phyloP scores from a whole-genome alignment of 148 eudicot species.

The Chenopodium suecicum region DNA sequence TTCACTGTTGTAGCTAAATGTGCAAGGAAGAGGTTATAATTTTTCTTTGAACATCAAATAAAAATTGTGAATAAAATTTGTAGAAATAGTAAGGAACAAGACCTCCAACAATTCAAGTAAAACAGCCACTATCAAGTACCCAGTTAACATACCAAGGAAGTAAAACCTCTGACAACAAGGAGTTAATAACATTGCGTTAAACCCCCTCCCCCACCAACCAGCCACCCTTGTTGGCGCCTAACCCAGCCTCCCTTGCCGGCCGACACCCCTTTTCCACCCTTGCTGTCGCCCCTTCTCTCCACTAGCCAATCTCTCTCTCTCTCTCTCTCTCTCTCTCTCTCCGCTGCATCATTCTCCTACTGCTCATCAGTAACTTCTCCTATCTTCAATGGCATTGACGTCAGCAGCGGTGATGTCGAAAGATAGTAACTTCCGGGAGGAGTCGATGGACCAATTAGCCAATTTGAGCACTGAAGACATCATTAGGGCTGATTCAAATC shows the following conservation, averaged over 20 bases:
- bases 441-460: constrained; percentile 41
- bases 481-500: constrained; percentile 65
- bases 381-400: constrained; percentile 54
- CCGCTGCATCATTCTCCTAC: neutral
- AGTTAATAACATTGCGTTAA: no score
- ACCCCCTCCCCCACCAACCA: no score
- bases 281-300: neutral
- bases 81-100: neutral
- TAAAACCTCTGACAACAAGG: neutral
- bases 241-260: no score
- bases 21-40: no score
- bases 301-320: neutral
- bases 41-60: no score
- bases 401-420: constrained; percentile 46
- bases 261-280: no score
- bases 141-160: neutral
- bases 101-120: neutral
- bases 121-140: neutral
- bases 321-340: neutral
- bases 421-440: constrained; percentile 57
- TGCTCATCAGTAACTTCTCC: neutral
- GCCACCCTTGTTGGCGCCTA: no score
- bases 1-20: no score
- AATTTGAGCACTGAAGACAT: constrained; percentile 81
- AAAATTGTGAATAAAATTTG: no score